phyloP scores from a whole-genome alignment of 2,329 filamentous ascomycete species.

The Epichloe aotearoae region DNA sequence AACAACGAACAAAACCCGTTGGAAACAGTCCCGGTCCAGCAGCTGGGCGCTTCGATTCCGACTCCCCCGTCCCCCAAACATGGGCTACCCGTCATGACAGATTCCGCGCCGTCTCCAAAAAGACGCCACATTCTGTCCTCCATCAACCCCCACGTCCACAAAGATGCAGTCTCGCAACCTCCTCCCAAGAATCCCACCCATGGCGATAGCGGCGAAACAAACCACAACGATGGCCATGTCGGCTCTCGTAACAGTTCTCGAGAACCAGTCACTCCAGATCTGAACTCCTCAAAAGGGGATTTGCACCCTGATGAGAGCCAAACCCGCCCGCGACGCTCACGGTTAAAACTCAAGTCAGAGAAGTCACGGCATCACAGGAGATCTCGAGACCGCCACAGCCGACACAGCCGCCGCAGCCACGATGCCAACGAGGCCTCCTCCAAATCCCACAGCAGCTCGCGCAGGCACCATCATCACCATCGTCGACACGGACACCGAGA shows the following conservation, averaged over 20 bases:
- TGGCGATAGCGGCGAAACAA: neutral
- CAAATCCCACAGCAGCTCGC: constrained; percentile 8
- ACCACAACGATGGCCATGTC: constrained; percentile 3
- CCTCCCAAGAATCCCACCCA: neutral
- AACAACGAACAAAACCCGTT: too few relatives aligned
- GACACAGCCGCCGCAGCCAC: constrained; percentile 2
- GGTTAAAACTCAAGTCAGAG: constrained; percentile 4
- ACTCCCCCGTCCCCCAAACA: constrained; percentile 2
- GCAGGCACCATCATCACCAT: constrained; percentile 16
- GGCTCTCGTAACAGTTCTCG: neutral
- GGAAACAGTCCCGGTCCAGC: too few relatives aligned
- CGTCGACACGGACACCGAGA: constrained; percentile 21
- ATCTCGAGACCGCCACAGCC: neutral
- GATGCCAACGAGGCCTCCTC: constrained; percentile 13
- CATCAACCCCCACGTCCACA: constrained; percentile 25
- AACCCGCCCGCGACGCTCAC: neutral
- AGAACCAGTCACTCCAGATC: neutral
- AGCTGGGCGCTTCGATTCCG: neutral
- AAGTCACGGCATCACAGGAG: constrained; percentile 3
- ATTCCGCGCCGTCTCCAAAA: constrained; percentile 20
- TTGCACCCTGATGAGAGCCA: neutral
- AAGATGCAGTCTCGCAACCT: neutral
- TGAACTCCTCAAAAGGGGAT: neutral
- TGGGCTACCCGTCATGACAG: constrained; percentile 20
- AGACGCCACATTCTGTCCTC: constrained; percentile 37